These are phyloP conservation scores for Xylaria sp. DNA, from an alignment of 2,329 filamentous ascomycete species.

Conservation along the genomic window DNA sequence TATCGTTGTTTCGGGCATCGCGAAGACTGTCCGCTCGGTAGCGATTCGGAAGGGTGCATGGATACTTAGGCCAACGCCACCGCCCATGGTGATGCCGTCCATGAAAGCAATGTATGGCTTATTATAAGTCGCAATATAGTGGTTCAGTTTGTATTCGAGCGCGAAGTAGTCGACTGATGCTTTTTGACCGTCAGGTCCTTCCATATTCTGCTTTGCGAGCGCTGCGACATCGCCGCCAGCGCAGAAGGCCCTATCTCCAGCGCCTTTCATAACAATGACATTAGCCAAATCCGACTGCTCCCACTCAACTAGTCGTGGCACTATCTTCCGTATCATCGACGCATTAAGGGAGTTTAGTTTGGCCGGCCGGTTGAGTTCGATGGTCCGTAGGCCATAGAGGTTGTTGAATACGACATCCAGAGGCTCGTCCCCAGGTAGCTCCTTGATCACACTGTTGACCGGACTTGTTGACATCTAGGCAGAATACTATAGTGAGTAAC, in stretches of 20 bases:
- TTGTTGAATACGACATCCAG: slow-evolving; percentile 94
- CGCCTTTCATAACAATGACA: slow-evolving; percentile 88
- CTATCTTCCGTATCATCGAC: slow-evolving; percentile 95
- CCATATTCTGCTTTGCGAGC: slow-evolving; percentile 75
- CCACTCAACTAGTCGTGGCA: slow-evolving; percentile 90
- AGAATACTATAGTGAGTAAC: slow-evolving; percentile 9
- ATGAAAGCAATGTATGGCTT: slow-evolving; percentile 96
- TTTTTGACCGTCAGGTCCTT: slow-evolving; percentile 71
- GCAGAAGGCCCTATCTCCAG: slow-evolving; percentile 84
- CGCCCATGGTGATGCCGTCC: slow-evolving; percentile 98
- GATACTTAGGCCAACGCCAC: slow-evolving; percentile 90
- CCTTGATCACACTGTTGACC: slow-evolving; percentile 49
- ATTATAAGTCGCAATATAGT: slow-evolving; percentile 88
- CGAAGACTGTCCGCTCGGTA: slow-evolving; percentile 92
- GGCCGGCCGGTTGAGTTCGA: slow-evolving; percentile 90
- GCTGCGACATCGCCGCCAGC: slow-evolving; percentile 89
- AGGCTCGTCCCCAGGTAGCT: slow-evolving; percentile 71
- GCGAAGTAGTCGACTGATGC: slow-evolving; percentile 85
- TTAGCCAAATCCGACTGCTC: slow-evolving; percentile 93
- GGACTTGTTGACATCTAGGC: slow-evolving; percentile 46
- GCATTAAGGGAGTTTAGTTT: slow-evolving; percentile 92
- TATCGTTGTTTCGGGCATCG: slow-evolving; percentile 98
- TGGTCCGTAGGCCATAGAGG: slow-evolving; percentile 85
- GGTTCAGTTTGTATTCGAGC: slow-evolving; percentile 94
- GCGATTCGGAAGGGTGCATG: slow-evolving; percentile 97